These are phyloP conservation scores for Verbena officinalis DNA, from an alignment of 257 asterid genomes.

Conservation along the genomic window DNA sequence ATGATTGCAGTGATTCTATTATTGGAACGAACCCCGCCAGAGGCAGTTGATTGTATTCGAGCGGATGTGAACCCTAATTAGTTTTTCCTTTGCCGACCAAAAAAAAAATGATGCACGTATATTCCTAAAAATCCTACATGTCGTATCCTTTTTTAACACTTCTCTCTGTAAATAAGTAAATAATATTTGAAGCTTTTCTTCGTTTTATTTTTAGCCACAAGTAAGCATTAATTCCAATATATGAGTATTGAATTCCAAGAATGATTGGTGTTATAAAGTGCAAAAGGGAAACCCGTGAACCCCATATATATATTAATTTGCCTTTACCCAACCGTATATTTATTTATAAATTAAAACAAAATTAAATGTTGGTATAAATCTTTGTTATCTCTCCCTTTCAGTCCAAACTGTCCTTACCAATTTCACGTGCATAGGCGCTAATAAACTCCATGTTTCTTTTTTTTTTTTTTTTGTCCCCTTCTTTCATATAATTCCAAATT, in stretches of 20 bases:
- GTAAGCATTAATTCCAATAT: no score
- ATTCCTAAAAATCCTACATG: no score
- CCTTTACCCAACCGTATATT: not conserved
- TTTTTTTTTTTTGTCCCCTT: not conserved
- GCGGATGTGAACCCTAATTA: no score
- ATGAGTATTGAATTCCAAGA: not conserved
- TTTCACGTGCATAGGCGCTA: constrained; percentile 37
- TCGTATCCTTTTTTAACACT: no score
- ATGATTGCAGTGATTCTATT: no score
- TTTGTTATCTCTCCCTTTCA: constrained; percentile 29
- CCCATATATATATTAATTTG: not conserved
- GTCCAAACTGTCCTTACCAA: constrained; percentile 27
- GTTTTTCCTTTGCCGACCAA: no score
- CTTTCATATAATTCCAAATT: constrained; percentile 8
- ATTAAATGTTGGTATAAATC: not conserved
- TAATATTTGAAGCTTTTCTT: no score
- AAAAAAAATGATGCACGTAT: no score
- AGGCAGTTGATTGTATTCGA: no score
- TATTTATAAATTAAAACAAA: not conserved
- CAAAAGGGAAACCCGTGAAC: constrained; percentile 36
- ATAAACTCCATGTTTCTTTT: not conserved
- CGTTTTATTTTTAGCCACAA: no score
- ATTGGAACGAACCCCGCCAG: no score
- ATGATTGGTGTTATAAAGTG: not conserved
- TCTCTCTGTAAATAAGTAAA: no score